Base-by-base conservation (phyloP, 2,329 filamentous ascomycete species). In the Venturia aucupariae region DNA sequence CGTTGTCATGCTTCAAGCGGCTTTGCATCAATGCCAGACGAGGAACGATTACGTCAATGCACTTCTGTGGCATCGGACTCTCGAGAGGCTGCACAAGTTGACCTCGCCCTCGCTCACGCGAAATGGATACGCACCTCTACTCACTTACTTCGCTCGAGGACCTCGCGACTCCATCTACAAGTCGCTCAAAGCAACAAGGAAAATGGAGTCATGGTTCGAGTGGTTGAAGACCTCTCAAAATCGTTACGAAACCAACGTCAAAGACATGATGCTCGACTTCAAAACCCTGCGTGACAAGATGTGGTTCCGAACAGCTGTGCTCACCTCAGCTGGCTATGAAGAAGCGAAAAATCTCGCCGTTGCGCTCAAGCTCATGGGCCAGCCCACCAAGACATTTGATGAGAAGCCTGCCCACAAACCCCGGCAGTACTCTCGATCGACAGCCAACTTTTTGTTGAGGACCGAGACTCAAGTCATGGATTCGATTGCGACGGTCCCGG, bases 231-330 rank as follows among this genome's bases (percentile, higher is more conserved):
- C 91, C 69, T 90, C 88, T 30, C 87, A 93, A 70, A 89, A 91
- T 70, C 84, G 89, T 3, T 86, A 92, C 60, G 90, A 93, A 70
- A 83, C 82, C 2, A 82, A 86, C 15, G 87, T 92, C 42, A 88
- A 91, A 48, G 81, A 85, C 5, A 90, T 91, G 84, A 89, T 90
- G 81, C 81, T 82, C 65, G 85, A 85, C 5, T 81, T 94, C 44
- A 85, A 87, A 65, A 86, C 88, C 27, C 81, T 97, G 46, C 86
- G 94, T 51, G 90, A 96, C 74, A 97, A 97, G 80, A 96, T 97
- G 90, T 99, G 94, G 94, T 99, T 96, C 73, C 90, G 94, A 66
- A 93, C 90, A 1, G 92, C 97, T 74, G 92, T 97, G 35, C 88
- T 90, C 67, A 92, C 93, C 70, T 97, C 94, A 4, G 89, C 87